phyloP scores from a whole-genome alignment of 345 rosid species.

The Gossypium herbaceum region DNA sequence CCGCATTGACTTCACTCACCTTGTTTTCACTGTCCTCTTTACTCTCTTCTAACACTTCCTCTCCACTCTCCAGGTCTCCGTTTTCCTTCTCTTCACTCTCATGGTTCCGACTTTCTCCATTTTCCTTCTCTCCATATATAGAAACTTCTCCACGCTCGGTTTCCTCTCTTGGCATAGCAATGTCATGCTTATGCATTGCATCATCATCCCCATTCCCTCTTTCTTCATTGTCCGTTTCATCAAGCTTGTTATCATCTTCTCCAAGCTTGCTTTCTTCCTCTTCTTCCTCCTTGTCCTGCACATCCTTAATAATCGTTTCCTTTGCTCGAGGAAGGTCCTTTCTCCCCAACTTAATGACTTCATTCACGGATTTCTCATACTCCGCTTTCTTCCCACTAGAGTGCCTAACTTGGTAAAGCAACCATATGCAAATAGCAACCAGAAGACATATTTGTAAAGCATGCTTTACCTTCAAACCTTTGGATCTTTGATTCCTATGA shows the following conservation, averaged over 20 bases:
- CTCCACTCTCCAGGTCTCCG: not conserved
- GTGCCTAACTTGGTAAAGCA: constrained; percentile 76
- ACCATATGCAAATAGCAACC: constrained; percentile 71
- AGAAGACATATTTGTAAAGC: constrained; percentile 71
- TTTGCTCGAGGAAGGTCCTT: constrained; percentile 52
- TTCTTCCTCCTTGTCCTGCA: constrained; percentile 40
- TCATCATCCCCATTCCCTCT: constrained; percentile 23
- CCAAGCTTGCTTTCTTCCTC: constrained; percentile 38
- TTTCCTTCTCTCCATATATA: constrained; percentile 26
- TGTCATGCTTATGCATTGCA: constrained; percentile 23
- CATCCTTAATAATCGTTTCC: constrained; percentile 31
- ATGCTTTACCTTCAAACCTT: constrained; percentile 78
- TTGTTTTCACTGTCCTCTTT: constrained; percentile 21
- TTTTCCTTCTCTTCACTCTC: constrained; percentile 7
- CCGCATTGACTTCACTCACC: constrained; percentile 3
- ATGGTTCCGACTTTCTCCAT: constrained; percentile 17
- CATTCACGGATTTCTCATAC: constrained; percentile 33
- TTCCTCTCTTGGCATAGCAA: constrained; percentile 29
- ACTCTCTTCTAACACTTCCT: not conserved
- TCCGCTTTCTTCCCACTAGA: constrained; percentile 56
- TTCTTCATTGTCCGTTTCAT: constrained; percentile 26
- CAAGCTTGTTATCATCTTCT: constrained; percentile 38
- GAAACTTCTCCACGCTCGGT: constrained; percentile 27
- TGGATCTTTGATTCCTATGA: constrained; percentile 64
- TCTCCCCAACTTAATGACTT: constrained; percentile 58